phyloP scores from a whole-genome alignment of 2,329 filamentous ascomycete species.

The Monosporascus sp. region DNA sequence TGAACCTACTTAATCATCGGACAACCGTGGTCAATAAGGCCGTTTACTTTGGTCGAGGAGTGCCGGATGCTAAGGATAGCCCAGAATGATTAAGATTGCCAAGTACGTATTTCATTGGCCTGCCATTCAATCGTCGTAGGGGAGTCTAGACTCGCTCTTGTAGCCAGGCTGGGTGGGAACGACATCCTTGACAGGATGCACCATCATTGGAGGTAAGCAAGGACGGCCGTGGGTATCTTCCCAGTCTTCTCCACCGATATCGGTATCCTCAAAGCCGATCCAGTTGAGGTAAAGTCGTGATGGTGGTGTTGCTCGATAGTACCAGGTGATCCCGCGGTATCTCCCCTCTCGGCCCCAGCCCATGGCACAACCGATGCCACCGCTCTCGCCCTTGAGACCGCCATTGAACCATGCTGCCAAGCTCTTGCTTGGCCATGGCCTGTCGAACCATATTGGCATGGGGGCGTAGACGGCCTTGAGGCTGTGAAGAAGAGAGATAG shows the following conservation, averaged over 20 bases:
- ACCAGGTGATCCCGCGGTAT: slow-evolving; percentile 56
- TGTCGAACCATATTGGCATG: slow-evolving; percentile 75
- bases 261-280: slow-evolving; percentile 54
- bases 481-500: slow-evolving; percentile 69
- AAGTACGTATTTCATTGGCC: too few relatives aligned
- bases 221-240: slow-evolving; percentile 50
- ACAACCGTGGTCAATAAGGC: too few relatives aligned
- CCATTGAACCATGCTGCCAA: slow-evolving; percentile 57
- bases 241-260: slow-evolving; percentile 50
- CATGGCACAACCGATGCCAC: slow-evolving; percentile 51
- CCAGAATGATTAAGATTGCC: too few relatives aligned
- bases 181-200: slow-evolving; percentile 57
- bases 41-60: too few relatives aligned
- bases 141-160: slow-evolving; percentile 35
- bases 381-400: slow-evolving; percentile 48
- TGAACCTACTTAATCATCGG: too few relatives aligned
- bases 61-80: too few relatives aligned
- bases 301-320: slow-evolving; percentile 53
- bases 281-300: slow-evolving; percentile 58
- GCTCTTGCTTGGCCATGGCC: slow-evolving; percentile 57
- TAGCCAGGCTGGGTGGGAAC: slow-evolving; percentile 43
- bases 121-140: slow-evolving; percentile 19
- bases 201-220: slow-evolving; percentile 53
- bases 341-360: slow-evolving; percentile 54
- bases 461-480: slow-evolving; percentile 74